Conservation (phyloP, 257 asterid species). For the Forsythia suspensa region DNA sequence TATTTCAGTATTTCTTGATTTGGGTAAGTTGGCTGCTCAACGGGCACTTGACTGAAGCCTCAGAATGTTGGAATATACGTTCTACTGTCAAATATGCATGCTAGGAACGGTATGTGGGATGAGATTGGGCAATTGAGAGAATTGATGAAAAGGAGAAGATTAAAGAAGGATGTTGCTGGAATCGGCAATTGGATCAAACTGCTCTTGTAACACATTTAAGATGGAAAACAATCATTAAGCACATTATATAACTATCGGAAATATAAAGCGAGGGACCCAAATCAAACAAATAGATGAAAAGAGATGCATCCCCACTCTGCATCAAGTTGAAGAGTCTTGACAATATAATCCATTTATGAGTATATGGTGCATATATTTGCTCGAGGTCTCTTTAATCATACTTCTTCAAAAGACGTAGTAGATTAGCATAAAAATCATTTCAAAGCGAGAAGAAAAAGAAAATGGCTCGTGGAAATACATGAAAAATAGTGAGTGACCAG, state of each 20-base stretch:
- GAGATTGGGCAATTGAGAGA: too few species aligned
- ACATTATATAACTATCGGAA: not conserved
- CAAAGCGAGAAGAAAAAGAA: not conserved
- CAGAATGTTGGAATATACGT: too few species aligned
- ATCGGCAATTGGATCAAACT: conserved; percentile 82
- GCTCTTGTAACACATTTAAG: conserved; percentile 54
- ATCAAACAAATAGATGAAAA: not conserved
- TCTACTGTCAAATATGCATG: too few species aligned
- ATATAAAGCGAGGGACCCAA: not conserved
- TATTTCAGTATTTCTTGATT: too few species aligned
- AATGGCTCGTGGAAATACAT: conserved; percentile 38
- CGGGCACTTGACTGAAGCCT: too few species aligned
- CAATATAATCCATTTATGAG: not conserved
- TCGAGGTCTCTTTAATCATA: not conserved
- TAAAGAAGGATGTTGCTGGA: too few species aligned
- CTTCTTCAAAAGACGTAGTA: not conserved
- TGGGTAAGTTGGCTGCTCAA: too few species aligned
- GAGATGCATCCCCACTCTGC: not conserved
- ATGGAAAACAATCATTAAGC: conserved; percentile 15
- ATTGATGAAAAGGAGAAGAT: too few species aligned
- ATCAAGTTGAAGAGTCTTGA: too few species aligned
- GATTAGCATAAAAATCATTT: not conserved
- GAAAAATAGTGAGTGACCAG: conserved; percentile 69
- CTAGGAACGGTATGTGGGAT: too few species aligned
- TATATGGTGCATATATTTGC: too few species aligned